phyloP scores from a whole-genome alignment of 371 early-diverging fungal species.

The Mortierella sp. region DNA sequence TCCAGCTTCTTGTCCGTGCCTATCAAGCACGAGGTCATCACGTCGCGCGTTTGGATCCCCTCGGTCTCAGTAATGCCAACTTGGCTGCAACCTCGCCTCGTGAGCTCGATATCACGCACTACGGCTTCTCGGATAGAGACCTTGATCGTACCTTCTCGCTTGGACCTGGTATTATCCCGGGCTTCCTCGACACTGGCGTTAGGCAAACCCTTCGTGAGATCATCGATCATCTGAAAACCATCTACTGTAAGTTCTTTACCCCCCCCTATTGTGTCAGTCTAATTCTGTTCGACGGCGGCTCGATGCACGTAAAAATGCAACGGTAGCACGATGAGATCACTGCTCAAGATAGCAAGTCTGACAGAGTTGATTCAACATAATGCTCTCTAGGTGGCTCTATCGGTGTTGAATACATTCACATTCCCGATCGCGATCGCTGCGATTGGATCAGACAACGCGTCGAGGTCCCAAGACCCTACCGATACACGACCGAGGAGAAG shows the following conservation, averaged over 20 bases:
- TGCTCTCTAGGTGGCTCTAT: conserved; percentile 76
- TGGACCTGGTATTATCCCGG: conserved; percentile 95
- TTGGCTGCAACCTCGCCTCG: conserved; percentile 70
- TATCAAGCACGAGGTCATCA: conserved; percentile 98
- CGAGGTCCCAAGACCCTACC: conserved; percentile 89
- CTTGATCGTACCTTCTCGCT: conserved; percentile 90
- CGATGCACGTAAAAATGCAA: too few relatives aligned
- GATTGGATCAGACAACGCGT: conserved; percentile 96
- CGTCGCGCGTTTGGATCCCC: conserved; percentile 92
- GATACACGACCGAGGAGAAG: conserved; percentile 89
- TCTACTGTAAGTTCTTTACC: conserved; percentile 82
- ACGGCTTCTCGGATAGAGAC: conserved; percentile 94
- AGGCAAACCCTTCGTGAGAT: conserved; percentile 90
- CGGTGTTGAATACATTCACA: conserved; percentile 98
- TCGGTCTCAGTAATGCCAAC: conserved; percentile 82
- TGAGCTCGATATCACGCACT: conserved; percentile 88
- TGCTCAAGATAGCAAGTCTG: too few relatives aligned
- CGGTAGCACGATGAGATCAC: too few relatives aligned
- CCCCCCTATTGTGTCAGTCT: too few relatives aligned
- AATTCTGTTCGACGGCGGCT: too few relatives aligned
- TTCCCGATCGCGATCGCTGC: conserved; percentile 93
- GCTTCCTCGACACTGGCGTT: conserved; percentile 72
- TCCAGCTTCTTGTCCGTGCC: conserved; percentile 96
- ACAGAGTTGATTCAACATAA: too few relatives aligned
- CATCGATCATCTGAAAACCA: conserved; percentile 79